Conservation (phyloP, 805 yeast genomes). For the Lipomyces yamanashiensis region DNA sequence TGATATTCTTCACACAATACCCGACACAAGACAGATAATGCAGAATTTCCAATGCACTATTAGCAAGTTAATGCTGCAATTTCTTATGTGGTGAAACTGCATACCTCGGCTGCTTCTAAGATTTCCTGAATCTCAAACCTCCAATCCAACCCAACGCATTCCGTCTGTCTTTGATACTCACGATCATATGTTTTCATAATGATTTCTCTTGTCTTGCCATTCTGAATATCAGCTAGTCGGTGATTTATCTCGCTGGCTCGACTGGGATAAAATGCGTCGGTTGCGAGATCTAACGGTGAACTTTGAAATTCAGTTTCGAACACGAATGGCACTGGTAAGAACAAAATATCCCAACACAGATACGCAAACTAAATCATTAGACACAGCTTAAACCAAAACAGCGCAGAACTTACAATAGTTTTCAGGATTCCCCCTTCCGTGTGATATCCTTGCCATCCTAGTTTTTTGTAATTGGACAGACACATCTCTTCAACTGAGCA, state of each 20-base stretch:
- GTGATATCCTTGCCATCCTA: slow-evolving; percentile 46
- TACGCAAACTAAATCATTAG: slow-evolving; percentile 41
- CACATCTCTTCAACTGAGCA: slow-evolving; percentile 46
- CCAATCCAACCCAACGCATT: slow-evolving; percentile 45
- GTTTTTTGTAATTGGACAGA: slow-evolving; percentile 39
- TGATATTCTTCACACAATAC: slow-evolving; percentile 39
- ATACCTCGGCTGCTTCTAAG: slow-evolving; percentile 35
- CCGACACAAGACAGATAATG: slow-evolving; percentile 37
- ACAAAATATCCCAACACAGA: slow-evolving; percentile 41
- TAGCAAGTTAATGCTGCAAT: neutral
- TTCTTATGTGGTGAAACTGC: neutral
- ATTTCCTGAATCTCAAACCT: slow-evolving; percentile 34
- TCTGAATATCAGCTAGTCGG: slow-evolving; percentile 37
- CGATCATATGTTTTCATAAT: slow-evolving; percentile 23
- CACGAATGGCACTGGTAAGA: slow-evolving; percentile 35
- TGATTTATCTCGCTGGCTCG: slow-evolving; percentile 38
- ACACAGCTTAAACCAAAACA: neutral
- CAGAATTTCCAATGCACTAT: slow-evolving; percentile 35
- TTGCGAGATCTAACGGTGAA: slow-evolving; percentile 43
- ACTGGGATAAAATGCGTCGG: slow-evolving; percentile 36
- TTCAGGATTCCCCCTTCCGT: slow-evolving; percentile 44
- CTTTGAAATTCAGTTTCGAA: slow-evolving; percentile 46
- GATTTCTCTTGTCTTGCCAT: slow-evolving; percentile 7
- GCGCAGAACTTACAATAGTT: slow-evolving; percentile 36
- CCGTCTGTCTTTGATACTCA: slow-evolving; percentile 36